Conservation (phyloP, 768 basidiomycete species). For the Boletus eberwhitei region DNA sequence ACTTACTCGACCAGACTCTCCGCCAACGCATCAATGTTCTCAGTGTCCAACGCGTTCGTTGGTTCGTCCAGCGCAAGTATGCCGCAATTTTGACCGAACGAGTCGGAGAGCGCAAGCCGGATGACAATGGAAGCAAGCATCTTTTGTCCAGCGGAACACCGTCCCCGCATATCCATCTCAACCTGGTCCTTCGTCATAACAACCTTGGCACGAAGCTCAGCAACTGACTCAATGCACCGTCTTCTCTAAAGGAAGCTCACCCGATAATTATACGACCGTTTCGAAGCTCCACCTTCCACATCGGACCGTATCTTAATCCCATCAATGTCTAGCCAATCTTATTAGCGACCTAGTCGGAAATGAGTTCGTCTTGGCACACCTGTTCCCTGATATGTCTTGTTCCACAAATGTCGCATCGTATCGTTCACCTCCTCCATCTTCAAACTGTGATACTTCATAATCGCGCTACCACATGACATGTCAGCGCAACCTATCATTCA, state of each 20-base stretch:
- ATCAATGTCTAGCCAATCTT: conserved; percentile 74
- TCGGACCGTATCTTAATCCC: conserved; percentile 95
- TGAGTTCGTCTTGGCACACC: conserved; percentile 44
- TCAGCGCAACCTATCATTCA: conserved; percentile 10
- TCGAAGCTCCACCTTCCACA: conserved; percentile 84
- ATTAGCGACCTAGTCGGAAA: conserved; percentile 11
- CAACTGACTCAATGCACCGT: conserved; percentile 3
- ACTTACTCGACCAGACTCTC: conserved; percentile 88
- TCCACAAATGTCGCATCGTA: conserved; percentile 96
- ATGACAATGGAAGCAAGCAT: conserved; percentile 99
- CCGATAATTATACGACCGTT: conserved; percentile 95
- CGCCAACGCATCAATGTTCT: conserved; percentile 94
- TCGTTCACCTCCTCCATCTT: conserved; percentile 99
- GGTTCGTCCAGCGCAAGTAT: conserved; percentile 98
- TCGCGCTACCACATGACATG: conserved; percentile 58
- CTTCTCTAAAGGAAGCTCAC: conserved; percentile 43
- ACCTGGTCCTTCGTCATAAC: conserved; percentile 99
- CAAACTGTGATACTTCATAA: conserved; percentile 95
- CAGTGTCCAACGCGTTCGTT: conserved; percentile 93
- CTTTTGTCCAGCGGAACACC: conserved; percentile 98
- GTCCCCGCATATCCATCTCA: conserved; percentile 99
- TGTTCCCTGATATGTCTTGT: conserved; percentile 98
- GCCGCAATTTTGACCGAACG: conserved; percentile 96
- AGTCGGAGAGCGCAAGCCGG: conserved; percentile 93
- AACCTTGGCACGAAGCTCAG: conserved; percentile 57